phyloP scores from a whole-genome alignment of 2,329 filamentous ascomycete genomes.

The Neofusicoccum umdonicola region DNA sequence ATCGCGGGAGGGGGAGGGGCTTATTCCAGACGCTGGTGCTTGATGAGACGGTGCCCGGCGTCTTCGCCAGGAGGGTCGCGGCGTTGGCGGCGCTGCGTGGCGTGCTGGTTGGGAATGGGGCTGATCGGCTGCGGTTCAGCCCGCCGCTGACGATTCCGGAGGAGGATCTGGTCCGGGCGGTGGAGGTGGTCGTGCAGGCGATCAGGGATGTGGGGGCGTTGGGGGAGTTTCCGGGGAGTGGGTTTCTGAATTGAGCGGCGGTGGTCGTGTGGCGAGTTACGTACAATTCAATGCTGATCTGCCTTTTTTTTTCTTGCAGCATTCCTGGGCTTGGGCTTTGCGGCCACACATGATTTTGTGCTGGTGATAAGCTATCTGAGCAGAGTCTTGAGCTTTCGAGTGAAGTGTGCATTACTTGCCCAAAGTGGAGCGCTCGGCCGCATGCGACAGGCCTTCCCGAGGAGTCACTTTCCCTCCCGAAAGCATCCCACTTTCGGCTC shows the following conservation, averaged over 20 bases:
- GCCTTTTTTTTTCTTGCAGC: too few species aligned
- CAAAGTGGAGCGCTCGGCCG: too few species aligned
- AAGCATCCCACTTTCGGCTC: background rate
- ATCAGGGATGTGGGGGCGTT: constrained; percentile 29
- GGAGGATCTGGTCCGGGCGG: background rate
- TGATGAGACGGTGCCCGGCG: background rate
- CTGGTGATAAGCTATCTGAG: too few species aligned
- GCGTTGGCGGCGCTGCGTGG: background rate
- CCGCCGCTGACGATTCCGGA: background rate
- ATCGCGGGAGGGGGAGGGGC: background rate
- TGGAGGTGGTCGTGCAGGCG: constrained; percentile 29
- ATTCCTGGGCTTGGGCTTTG: too few species aligned
- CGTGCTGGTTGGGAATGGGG: background rate
- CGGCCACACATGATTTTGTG: too few species aligned
- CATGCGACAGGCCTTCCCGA: background rate
- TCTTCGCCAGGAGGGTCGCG: background rate
- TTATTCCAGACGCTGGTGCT: background rate
- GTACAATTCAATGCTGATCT: too few species aligned
- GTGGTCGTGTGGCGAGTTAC: too few species aligned
- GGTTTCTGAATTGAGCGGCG: background rate
- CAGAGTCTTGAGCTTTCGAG: too few species aligned
- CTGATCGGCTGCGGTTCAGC: background rate
- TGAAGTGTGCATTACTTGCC: too few species aligned
- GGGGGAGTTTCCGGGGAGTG: background rate
- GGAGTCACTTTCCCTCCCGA: background rate